phyloP scores from a whole-genome alignment of 371 early-diverging fungal species.

The Mortierella sp. region DNA sequence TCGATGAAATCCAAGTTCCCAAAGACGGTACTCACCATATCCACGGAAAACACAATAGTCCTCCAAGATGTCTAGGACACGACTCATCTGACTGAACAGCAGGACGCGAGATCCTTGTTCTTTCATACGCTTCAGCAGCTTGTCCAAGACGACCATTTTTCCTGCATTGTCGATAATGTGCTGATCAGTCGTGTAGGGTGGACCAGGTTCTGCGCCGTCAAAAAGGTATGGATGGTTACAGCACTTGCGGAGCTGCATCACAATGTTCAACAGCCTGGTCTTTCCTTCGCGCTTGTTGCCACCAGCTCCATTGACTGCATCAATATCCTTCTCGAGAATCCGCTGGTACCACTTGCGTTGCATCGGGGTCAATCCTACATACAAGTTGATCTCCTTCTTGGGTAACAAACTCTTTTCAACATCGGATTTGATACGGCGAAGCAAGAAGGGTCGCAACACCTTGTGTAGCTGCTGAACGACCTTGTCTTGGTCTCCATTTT shows the following conservation, averaged over 20 bases:
- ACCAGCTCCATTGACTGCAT: conserved; percentile 88
- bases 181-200: conserved; percentile 97
- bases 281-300: conserved; percentile 71
- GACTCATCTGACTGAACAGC: conserved; percentile 99
- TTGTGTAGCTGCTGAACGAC: conserved; percentile 94
- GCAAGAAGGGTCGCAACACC: conserved; percentile 93
- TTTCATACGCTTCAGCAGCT: conserved; percentile 84
- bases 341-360: conserved; percentile 98
- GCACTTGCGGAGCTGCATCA: conserved; percentile 99
- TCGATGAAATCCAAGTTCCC: background rate
- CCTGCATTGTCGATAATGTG: conserved; percentile 95
- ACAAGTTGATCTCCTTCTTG: conserved; percentile 97
- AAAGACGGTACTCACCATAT: conserved; percentile 65
- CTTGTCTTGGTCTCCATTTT: conserved; percentile 82
- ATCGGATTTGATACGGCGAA: conserved; percentile 98
- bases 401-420: conserved; percentile 97
- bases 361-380: conserved; percentile 95
- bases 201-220: conserved; percentile 96
- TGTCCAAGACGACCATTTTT: conserved; percentile 96
- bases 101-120: conserved; percentile 96
- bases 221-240: conserved; percentile 99
- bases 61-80: conserved; percentile 98
- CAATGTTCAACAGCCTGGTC: conserved; percentile 95
- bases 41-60: conserved; percentile 96
- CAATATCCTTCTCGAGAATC: conserved; percentile 97